Evolutionary conservation across 768 basidiomycete genomes (phyloP).

Genomic region (Tulasnella sp.): DNA sequence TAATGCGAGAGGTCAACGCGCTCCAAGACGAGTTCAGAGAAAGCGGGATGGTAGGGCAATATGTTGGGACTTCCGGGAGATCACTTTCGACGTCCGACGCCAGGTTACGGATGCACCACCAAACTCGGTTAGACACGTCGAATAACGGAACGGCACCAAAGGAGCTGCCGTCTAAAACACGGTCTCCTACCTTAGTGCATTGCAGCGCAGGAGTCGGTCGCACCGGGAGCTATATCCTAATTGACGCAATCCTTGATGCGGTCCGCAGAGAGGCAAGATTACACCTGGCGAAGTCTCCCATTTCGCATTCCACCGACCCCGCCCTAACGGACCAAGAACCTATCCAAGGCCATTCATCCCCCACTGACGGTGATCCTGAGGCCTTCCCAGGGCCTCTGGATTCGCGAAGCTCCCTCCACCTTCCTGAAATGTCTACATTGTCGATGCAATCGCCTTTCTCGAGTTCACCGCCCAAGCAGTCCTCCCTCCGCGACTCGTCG

Average conservation of each 20-base stretch:
- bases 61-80: constrained; percentile 27
- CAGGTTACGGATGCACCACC: constrained; percentile 30
- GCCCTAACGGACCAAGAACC: not conserved
- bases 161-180: not conserved
- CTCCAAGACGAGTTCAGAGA: constrained; percentile 13
- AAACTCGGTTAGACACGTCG: constrained; percentile 32
- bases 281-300: not conserved
- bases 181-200: constrained; percentile 66
- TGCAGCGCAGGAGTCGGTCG: constrained; percentile 95
- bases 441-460: not conserved
- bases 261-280: constrained; percentile 53
- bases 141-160: not conserved
- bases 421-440: not conserved
- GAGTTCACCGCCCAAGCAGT: not conserved
- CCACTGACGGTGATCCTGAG: not conserved
- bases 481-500: not conserved
- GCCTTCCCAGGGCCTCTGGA: not conserved
- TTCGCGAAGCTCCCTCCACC: not conserved
- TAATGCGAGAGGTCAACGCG: constrained; percentile 67
- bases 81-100: constrained; percentile 25
- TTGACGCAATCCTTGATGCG: constrained; percentile 80
- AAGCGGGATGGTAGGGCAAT: not conserved
- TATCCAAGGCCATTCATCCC: not conserved
- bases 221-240: constrained; percentile 88
- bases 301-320: not conserved